Base-by-base conservation (phyloP, 23 red algal genomes). In the Gracilaria gracilis region DNA sequence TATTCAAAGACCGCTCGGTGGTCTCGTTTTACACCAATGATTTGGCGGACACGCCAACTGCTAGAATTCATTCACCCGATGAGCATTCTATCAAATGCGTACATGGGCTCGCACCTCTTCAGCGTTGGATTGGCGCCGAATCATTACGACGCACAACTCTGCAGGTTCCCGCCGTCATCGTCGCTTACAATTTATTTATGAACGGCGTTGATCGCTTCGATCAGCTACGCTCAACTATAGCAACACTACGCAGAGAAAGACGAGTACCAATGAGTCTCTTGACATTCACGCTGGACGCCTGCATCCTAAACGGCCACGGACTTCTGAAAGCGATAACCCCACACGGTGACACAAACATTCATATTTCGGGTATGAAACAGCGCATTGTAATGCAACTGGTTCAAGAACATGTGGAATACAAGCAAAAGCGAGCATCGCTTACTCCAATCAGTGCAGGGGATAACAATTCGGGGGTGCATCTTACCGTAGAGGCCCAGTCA, bases 131-230 rank as follows among this genome's bases (percentile, higher is more conserved):
- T 25, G 72, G 72, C 12, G 15, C 21, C 9, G 72, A 77, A 77
- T n/a, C 25, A 31, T 15, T 46, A 31, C 9, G 9, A 8, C 72
- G 72, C 29, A n/a, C 72, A 13, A 53, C 23, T 0, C 44, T 77
- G 9, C 48, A 31, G 3, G 72, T 77, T 25, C 72, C 72, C 3
- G 72, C 72, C 1, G 23, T 77, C 23, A 53, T 77, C 35, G 72
- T 44, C 0, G 32, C 72, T 2, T 77, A 77, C 15, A 77, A 77
- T 24, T 29, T 42, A 6, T 77, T 77, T 31, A 46, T 77, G 72
- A 77, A 77, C 34, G 72, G 39, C 9, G 72, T 77, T 0, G 72
- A 53, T 9, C 29, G 72, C 2, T 77, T 77, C 25, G 72, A 77
- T 44, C 72, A 77, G 33, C 34, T 27, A 1, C 33, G 72, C 0